Conservation (phyloP, 73 alveolate species). For the Tetrahymena borealis region DNA sequence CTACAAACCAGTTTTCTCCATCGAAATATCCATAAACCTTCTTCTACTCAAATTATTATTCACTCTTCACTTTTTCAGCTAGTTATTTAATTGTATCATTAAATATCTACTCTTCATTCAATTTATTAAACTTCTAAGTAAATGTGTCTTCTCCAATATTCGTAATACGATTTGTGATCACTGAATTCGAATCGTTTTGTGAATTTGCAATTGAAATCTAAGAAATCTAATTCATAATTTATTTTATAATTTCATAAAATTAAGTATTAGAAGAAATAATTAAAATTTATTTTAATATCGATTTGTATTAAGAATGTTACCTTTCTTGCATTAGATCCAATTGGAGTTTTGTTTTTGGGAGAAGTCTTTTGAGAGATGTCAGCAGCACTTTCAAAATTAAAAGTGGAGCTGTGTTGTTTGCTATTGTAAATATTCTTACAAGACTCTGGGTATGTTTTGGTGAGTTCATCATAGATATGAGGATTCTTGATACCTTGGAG, state of each 20-base stretch:
- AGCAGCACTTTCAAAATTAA: not conserved
- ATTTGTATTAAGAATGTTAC: not conserved
- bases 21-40: not conserved
- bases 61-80: not conserved
- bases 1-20: not conserved
- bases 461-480: not conserved
- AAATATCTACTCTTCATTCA: not conserved
- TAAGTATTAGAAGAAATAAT: not conserved
- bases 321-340: not conserved
- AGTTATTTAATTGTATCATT: not conserved
- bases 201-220: not conserved
- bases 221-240: not conserved
- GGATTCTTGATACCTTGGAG: not conserved
- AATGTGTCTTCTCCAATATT: not conserved
- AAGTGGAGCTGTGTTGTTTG: not conserved
- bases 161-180: not conserved
- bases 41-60: not conserved
- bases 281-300: not conserved
- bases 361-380: not conserved
- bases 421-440: not conserved
- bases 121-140: not conserved
- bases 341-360: not conserved
- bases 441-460: not conserved
- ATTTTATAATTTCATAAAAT: not conserved
- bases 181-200: not conserved